phyloP scores from a whole-genome alignment of 108 stramenopile species.

The Nitzschia sp. region DNA sequence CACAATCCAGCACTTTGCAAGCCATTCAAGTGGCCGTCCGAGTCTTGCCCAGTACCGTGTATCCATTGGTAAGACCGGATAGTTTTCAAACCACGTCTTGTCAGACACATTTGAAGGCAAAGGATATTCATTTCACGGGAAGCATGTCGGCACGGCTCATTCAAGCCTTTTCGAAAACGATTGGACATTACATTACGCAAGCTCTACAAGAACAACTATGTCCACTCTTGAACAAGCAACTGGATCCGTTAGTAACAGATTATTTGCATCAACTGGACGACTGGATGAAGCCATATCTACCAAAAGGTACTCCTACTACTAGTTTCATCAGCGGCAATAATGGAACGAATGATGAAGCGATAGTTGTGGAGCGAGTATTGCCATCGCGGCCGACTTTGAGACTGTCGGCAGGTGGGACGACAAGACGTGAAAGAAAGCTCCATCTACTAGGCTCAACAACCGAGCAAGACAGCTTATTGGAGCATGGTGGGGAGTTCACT shows the following conservation, averaged over 20 bases:
- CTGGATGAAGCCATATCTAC: slow-evolving; percentile 27
- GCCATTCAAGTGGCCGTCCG: slow-evolving; percentile 4
- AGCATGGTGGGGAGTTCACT: not conserved
- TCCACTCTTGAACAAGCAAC: slow-evolving; percentile 28
- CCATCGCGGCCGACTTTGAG: not conserved
- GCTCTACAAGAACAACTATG: slow-evolving; percentile 54
- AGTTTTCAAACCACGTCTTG: slow-evolving; percentile 24
- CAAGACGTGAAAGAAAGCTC: not conserved
- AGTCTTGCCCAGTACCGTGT: not conserved
- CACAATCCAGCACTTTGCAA: not conserved
- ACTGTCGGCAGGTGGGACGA: not conserved
- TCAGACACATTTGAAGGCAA: slow-evolving; percentile 26
- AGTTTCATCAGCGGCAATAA: not conserved
- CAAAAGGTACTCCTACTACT: not conserved
- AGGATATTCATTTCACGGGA: slow-evolving; percentile 60
- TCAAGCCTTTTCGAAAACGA: slow-evolving; percentile 56
- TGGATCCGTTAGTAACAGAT: slow-evolving; percentile 35
- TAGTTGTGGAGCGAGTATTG: no score
- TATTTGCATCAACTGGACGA: slow-evolving; percentile 27
- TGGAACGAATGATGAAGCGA: not conserved
- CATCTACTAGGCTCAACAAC: not conserved
- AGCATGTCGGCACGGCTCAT: slow-evolving; percentile 64
- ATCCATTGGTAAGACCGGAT: slow-evolving; percentile 6
- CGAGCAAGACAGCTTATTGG: no score
- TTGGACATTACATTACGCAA: slow-evolving; percentile 46